Percentiles rank a stretch among this genome's conserved stretches.
phyloP scores from a whole-genome alignment of 2,329 filamentous ascomycete species.

The Sphaerostilbella broomeana region DNA sequence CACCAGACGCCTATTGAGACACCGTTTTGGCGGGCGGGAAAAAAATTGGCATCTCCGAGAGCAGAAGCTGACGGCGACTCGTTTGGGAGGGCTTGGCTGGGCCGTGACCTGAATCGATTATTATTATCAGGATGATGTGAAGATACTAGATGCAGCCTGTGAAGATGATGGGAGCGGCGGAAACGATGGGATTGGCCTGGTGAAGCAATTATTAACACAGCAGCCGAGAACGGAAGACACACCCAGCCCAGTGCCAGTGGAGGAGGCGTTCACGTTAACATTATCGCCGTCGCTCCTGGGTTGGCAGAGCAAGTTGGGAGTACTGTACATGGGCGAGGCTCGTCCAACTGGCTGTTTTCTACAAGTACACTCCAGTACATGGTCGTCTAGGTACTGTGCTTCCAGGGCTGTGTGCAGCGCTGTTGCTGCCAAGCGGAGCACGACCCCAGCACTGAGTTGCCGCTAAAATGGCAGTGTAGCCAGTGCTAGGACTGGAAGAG shows the following conservation, averaged over 20 bases:
- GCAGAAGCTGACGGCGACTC: background rate
- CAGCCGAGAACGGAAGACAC: too few species aligned
- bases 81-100: background rate
- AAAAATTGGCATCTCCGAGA: too few species aligned
- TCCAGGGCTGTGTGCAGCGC: background rate
- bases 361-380: too few species aligned
- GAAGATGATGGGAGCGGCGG: background rate
- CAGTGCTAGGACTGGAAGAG: background rate
- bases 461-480: too few species aligned
- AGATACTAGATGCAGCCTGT: conserved; percentile 4
- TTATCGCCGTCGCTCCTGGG: background rate
- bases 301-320: too few species aligned
- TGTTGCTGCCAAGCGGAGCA: conserved; percentile 4
- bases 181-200: conserved; percentile 9
- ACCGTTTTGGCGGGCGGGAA: background rate
- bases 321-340: too few species aligned
- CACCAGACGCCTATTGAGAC: conserved; percentile 1
- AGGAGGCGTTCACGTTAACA: too few species aligned
- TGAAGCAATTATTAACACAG: too few species aligned
- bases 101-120: background rate
- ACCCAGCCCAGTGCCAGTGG: too few species aligned
- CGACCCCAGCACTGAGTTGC: conserved; percentile 1
- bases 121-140: background rate
- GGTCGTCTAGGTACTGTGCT: background rate
- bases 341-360: too few species aligned